phyloP scores from a whole-genome alignment of 495 filamentous ascomycete genomes.

The Lasiosphaeria miniovina region DNA sequence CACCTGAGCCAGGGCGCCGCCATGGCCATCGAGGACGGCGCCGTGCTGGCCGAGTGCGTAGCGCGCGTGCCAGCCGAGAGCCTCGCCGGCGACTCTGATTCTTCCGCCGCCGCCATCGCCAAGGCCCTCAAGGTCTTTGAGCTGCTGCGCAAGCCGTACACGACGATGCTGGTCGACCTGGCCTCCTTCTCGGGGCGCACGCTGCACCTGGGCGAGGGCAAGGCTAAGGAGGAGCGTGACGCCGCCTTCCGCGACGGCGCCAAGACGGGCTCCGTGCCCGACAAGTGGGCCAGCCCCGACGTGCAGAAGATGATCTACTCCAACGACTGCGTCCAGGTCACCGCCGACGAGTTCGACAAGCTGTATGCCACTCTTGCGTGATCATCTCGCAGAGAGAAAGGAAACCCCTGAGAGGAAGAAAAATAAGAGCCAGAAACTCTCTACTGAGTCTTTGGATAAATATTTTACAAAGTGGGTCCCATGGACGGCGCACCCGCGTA shows the following conservation, averaged over 20 bases:
- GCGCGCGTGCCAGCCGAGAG: slow-evolving; percentile 47
- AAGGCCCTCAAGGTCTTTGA: slow-evolving; percentile 70
- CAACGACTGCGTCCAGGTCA: slow-evolving; percentile 61
- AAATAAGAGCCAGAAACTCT: no score
- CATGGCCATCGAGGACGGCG: slow-evolving; percentile 81
- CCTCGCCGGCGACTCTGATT: slow-evolving; percentile 21
- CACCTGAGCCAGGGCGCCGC: slow-evolving; percentile 78
- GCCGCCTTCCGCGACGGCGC: slow-evolving; percentile 61
- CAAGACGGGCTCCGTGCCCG: slow-evolving; percentile 58
- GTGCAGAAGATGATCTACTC: slow-evolving; percentile 77
- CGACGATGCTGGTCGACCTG: slow-evolving; percentile 65
- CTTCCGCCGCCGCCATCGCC: slow-evolving; percentile 51
- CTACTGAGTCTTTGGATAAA: no score
- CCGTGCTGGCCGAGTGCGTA: slow-evolving; percentile 66
- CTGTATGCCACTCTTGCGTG: slow-evolving; percentile 42
- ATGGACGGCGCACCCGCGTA: no score
- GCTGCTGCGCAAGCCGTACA: slow-evolving; percentile 66
- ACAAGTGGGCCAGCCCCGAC: slow-evolving; percentile 76
- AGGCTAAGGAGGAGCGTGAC: slow-evolving; percentile 73
- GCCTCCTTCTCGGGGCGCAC: slow-evolving; percentile 64
- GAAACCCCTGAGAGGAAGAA: no score
- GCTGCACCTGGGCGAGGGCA: slow-evolving; percentile 71
- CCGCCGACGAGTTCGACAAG: slow-evolving; percentile 59
- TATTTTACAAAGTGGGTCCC: no score
- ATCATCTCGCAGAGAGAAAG: neutral